These are phyloP conservation scores for Aschersonia sp. DNA, from an alignment of 2,329 filamentous ascomycete species.

Conservation along the genomic window DNA sequence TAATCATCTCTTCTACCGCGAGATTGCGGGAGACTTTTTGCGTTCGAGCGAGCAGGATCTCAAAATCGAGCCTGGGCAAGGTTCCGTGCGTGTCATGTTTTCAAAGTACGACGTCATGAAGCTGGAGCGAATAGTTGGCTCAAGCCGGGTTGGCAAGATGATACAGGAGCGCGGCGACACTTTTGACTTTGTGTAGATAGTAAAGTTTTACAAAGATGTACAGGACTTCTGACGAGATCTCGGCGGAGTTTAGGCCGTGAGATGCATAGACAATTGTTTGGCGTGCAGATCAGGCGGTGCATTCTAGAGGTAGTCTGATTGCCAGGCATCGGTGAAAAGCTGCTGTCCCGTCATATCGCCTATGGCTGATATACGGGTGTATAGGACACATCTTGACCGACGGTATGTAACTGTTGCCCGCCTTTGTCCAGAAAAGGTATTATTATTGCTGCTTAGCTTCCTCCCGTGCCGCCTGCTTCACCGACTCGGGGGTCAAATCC, in stretches of 20 bases:
- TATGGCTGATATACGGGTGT: too few species aligned
- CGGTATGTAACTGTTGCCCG: too few species aligned
- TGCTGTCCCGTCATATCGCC: too few species aligned
- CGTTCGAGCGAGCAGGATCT: slow-evolving; percentile 42
- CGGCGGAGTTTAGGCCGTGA: too few species aligned
- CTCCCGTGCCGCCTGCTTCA: slow-evolving; percentile 4
- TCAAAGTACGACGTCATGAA: slow-evolving; percentile 82
- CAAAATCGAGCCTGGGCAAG: slow-evolving; percentile 41
- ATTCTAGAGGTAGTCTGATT: too few species aligned
- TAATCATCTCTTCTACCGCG: slow-evolving; percentile 68
- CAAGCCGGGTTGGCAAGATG: slow-evolving; percentile 69
- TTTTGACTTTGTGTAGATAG: slow-evolving; percentile 73
- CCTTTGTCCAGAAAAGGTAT: too few species aligned
- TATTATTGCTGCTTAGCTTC: not conserved
- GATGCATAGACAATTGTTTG: too few species aligned
- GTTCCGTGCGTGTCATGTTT: slow-evolving; percentile 52
- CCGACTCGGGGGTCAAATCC: slow-evolving; percentile 14
- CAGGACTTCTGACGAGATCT: too few species aligned
- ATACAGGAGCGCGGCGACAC: slow-evolving; percentile 72
- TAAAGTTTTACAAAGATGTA: not conserved
- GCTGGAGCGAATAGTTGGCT: slow-evolving; percentile 78
- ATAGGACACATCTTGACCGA: too few species aligned
- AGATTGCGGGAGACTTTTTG: slow-evolving; percentile 57
- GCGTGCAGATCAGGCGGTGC: too few species aligned
- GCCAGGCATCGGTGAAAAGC: too few species aligned